Evolutionary conservation across 2,329 filamentous ascomycete species (phyloP).

Genomic region (Calonectria leucothoes): DNA sequence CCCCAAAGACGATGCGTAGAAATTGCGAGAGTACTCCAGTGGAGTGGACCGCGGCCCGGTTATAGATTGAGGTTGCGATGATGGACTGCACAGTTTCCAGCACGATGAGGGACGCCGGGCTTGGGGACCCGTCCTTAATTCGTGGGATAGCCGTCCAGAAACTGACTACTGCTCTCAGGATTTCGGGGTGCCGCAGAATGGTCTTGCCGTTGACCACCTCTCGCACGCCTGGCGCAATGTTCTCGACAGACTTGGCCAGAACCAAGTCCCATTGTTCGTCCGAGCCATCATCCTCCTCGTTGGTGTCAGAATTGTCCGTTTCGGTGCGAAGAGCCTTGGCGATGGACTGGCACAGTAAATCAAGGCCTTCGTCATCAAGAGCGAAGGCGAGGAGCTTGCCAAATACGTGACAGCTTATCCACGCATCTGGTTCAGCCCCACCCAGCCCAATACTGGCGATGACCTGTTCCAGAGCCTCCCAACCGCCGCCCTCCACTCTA

Average conservation of each 20-base stretch:
- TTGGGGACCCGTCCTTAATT: conserved; percentile 54
- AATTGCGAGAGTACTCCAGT: conserved; percentile 78
- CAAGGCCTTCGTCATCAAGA: conserved; percentile 80
- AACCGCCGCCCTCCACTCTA: conserved; percentile 81
- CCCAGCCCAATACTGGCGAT: conserved; percentile 76
- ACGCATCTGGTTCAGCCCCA: conserved; percentile 74
- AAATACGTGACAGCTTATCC: conserved; percentile 79
- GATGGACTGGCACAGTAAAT: conserved; percentile 72
- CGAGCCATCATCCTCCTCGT: conserved; percentile 46
- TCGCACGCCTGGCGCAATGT: conserved; percentile 54
- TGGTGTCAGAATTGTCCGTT: conserved; percentile 34
- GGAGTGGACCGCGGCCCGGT: conserved; percentile 77
- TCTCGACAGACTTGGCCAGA: conserved; percentile 50
- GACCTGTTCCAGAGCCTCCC: conserved; percentile 79
- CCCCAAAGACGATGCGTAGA: conserved; percentile 69
- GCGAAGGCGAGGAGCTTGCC: conserved; percentile 85
- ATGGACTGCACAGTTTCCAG: conserved; percentile 72
- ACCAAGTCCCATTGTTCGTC: conserved; percentile 54
- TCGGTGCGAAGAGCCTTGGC: conserved; percentile 51
- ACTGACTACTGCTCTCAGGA: conserved; percentile 70
- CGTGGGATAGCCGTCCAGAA: conserved; percentile 74
- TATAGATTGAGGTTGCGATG: conserved; percentile 72
- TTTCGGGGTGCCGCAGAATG: conserved; percentile 69
- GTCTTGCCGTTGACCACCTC: conserved; percentile 63
- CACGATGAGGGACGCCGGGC: conserved; percentile 71